phyloP scores from a whole-genome alignment of 1,284 basidiomycete genomes.

The Irpex sp. region DNA sequence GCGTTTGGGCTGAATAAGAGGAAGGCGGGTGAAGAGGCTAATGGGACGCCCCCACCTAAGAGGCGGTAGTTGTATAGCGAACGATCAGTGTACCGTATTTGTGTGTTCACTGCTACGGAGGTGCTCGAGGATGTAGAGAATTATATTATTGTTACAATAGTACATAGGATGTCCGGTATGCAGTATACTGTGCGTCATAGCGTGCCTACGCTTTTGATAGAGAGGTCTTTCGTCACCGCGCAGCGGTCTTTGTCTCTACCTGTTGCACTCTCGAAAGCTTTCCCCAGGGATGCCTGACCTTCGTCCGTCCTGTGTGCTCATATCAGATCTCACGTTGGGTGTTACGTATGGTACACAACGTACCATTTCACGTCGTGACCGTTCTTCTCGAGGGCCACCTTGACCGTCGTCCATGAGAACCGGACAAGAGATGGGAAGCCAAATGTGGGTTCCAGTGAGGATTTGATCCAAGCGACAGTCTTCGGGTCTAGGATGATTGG shows the following conservation, averaged over 20 bases:
- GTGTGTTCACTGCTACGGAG: background rate
- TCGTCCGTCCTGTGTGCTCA: constrained; percentile 66
- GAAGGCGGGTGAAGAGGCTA: constrained; percentile 64
- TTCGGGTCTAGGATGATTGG: constrained; percentile 68
- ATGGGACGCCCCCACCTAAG: constrained; percentile 44
- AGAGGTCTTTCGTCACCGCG: constrained; percentile 66
- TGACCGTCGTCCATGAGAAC: constrained; percentile 96
- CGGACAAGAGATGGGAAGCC: constrained; percentile 90
- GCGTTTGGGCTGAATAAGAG: constrained; percentile 78
- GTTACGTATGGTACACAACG: constrained; percentile 18
- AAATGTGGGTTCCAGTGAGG: constrained; percentile 83
- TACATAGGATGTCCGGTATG: constrained; percentile 5
- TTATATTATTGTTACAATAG: constrained; percentile 7
- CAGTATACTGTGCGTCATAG: constrained; percentile 25
- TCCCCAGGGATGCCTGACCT: constrained; percentile 68
- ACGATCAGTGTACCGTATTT: too few species aligned
- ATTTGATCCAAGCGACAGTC: constrained; percentile 84
- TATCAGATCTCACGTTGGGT: background rate
- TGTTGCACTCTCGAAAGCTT: constrained; percentile 66
- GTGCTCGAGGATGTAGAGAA: background rate
- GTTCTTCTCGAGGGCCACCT: constrained; percentile 80
- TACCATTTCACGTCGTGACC: constrained; percentile 81
- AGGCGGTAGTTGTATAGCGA: constrained; percentile 21
- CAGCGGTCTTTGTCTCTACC: constrained; percentile 71
- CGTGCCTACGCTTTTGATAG: constrained; percentile 60